phyloP scores from a whole-genome alignment of 768 basidiomycete genomes.

The Pisolithus microcarpus region DNA sequence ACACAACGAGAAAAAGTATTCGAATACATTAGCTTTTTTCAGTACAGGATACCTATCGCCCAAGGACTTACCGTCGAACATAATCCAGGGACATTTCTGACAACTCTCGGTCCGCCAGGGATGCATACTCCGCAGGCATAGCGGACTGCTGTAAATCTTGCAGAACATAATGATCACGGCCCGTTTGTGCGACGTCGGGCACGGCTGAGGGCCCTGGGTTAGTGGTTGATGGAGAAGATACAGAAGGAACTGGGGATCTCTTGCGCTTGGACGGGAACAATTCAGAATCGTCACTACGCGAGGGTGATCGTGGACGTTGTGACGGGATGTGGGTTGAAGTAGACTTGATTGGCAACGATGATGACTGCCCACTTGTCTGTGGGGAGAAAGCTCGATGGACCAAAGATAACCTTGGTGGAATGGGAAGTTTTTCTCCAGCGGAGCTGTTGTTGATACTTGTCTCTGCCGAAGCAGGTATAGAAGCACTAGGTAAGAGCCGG shows the following conservation, averaged over 20 bases:
- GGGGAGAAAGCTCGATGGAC: constrained; percentile 6
- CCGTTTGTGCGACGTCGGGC: not conserved
- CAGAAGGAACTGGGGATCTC: too few species aligned
- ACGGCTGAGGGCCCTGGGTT: not conserved
- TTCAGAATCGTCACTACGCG: too few species aligned
- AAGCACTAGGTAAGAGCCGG: not conserved
- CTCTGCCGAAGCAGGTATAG: not conserved
- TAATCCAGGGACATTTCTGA: constrained; percentile 24
- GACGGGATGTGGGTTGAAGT: not conserved
- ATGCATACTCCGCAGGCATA: not conserved
- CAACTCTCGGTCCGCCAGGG: constrained; percentile 17
- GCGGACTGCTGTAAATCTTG: not conserved
- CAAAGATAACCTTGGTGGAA: constrained; percentile 14
- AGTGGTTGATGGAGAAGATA: not conserved
- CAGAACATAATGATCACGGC: not conserved
- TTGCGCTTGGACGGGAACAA: too few species aligned
- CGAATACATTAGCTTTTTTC: constrained; percentile 2
- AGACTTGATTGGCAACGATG: not conserved
- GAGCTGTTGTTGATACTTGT: not conserved
- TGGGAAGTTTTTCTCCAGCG: constrained; percentile 10
- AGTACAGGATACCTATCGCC: not conserved
- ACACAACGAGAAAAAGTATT: not conserved
- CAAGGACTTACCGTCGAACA: constrained; percentile 21
- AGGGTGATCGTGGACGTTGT: too few species aligned
- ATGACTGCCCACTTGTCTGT: not conserved